Evolutionary conservation across 2,329 filamentous ascomycete species (phyloP).

Genomic region (Hymenoscyphus fructigenus): DNA sequence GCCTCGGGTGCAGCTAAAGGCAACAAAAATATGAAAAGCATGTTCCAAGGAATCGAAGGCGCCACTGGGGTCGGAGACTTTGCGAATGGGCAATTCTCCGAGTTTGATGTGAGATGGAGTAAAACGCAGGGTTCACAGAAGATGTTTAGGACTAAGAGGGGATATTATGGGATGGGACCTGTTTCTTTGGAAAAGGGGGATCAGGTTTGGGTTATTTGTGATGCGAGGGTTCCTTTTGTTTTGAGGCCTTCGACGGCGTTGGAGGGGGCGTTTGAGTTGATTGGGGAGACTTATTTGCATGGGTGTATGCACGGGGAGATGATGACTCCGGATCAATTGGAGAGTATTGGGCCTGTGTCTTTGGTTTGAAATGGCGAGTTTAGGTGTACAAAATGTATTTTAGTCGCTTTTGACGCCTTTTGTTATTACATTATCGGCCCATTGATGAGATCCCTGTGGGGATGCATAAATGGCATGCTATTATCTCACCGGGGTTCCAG

Average conservation of each 20-base stretch:
- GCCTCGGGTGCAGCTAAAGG: slow-evolving; percentile 3
- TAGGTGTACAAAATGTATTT: neutral
- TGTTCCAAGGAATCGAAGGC: slow-evolving; percentile 10
- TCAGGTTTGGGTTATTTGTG: slow-evolving; percentile 12
- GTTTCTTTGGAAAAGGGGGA: slow-evolving; percentile 7
- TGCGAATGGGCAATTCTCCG: slow-evolving; percentile 12
- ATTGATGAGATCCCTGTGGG: too few relatives aligned
- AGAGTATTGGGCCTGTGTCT: slow-evolving; percentile 12
- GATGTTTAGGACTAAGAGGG: slow-evolving; percentile 14
- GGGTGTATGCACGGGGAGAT: slow-evolving; percentile 15
- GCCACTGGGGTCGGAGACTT: slow-evolving; percentile 15
- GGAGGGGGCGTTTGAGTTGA: slow-evolving; percentile 11
- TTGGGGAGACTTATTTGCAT: slow-evolving; percentile 16
- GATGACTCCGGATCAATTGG: slow-evolving; percentile 9
- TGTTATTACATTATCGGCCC: too few relatives aligned
- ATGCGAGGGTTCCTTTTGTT: slow-evolving; percentile 16
- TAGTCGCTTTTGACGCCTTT: neutral
- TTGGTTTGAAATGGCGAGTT: slow-evolving; percentile 3
- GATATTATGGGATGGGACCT: slow-evolving; percentile 13
- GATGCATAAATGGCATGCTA: too few relatives aligned
- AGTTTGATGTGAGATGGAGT: slow-evolving; percentile 16
- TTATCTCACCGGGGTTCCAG: too few relatives aligned
- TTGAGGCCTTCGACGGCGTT: slow-evolving; percentile 6
- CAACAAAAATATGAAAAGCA: slow-evolving; percentile 1
- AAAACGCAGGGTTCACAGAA: slow-evolving; percentile 6